Evolutionary conservation across 169 alveolate species (phyloP).

Genomic region (Cryptosporidium parvum): DNA sequence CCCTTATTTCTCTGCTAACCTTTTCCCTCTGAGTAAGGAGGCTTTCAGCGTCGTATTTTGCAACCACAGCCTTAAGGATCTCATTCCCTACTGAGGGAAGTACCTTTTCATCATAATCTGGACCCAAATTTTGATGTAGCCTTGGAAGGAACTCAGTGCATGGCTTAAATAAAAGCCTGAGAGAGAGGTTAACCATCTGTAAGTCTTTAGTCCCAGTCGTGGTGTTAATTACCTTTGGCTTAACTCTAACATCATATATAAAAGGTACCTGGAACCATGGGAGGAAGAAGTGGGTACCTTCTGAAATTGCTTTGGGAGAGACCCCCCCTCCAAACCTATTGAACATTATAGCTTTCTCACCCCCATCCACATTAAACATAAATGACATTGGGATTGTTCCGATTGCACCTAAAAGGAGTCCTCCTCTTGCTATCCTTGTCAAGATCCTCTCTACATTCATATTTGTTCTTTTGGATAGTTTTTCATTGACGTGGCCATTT

Average conservation of each 20-base stretch:
- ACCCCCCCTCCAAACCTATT: conserved; percentile 94
- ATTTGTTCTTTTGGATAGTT: neutral
- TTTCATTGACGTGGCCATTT: neutral
- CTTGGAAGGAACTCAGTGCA: conserved; percentile 89
- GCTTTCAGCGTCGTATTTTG: conserved; percentile 95
- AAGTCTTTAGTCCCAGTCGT: conserved; percentile 94
- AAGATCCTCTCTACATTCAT: conserved; percentile 82
- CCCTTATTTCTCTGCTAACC: conserved; percentile 92
- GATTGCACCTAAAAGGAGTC: conserved; percentile 85
- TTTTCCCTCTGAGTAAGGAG: conserved; percentile 96
- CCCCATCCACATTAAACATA: conserved; percentile 94
- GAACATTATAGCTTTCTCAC: conserved; percentile 94
- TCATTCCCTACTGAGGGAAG: conserved; percentile 98
- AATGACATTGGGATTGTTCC: conserved; percentile 86
- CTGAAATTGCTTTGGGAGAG: conserved; percentile 88
- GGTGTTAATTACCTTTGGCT: conserved; percentile 93
- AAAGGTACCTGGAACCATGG: conserved; percentile 93
- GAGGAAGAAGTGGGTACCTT: conserved; percentile 92
- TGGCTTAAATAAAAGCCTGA: conserved; percentile 94
- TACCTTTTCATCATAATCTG: conserved; percentile 97
- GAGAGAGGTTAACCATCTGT: conserved; percentile 93
- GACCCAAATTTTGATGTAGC: conserved; percentile 93
- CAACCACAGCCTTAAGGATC: conserved; percentile 96
- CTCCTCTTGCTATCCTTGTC: conserved; percentile 82
- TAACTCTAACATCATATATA: conserved; percentile 90